Evolutionary conservation across 169 alveolate genomes (phyloP).

Genomic region (Cryptosporidium ryanae): DNA sequence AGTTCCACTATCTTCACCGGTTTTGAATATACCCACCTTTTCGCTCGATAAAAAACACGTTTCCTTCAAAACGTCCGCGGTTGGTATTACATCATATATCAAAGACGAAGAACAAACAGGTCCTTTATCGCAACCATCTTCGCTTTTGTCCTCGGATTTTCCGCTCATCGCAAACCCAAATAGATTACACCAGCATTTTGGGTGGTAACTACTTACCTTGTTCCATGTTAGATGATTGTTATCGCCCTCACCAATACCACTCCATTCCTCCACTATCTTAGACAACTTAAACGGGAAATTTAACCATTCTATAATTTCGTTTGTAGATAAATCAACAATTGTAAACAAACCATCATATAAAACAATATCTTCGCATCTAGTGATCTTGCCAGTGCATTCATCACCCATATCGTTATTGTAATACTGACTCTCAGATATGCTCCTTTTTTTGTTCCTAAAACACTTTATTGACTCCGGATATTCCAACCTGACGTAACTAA

Average conservation of each 20-base stretch:
- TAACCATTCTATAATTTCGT: constrained; percentile 43
- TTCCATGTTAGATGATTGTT: constrained; percentile 19
- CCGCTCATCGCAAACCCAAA: constrained; percentile 67
- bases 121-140: neutral
- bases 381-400: neutral
- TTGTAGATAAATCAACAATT: constrained; percentile 55
- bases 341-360: constrained; percentile 65
- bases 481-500: neutral
- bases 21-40: constrained; percentile 1
- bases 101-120: neutral
- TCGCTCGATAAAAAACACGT: constrained; percentile 62
- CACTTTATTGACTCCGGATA: constrained; percentile 18
- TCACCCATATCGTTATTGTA: neutral
- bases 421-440: constrained; percentile 2
- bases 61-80: constrained; percentile 56
- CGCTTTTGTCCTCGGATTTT: neutral
- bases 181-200: constrained; percentile 74
- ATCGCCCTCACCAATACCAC: constrained; percentile 1
- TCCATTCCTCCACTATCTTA: constrained; percentile 63
- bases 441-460: constrained; percentile 25
- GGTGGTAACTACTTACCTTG: constrained; percentile 41
- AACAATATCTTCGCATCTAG: neutral
- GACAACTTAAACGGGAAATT: constrained; percentile 50
- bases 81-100: constrained; percentile 65
- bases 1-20: neutral